A percentile compares a stretch with the other conserved stretches of the same genome.
Conservation (phyloP, 495 filamentous ascomycete genomes). For the Apodospora peruviana region DNA sequence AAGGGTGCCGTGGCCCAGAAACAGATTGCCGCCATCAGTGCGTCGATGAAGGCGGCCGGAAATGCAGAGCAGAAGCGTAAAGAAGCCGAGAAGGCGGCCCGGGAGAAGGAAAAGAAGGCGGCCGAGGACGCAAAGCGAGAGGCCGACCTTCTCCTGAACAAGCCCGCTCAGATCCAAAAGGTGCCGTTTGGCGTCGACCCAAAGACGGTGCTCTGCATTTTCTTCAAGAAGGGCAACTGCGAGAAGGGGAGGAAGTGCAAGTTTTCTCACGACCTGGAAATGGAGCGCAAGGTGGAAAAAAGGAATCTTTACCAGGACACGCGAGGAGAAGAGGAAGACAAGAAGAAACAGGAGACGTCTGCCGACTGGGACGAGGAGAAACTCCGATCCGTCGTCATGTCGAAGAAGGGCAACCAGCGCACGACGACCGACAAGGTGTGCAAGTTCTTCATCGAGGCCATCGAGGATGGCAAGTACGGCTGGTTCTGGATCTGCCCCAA, state of each 20-base stretch:
- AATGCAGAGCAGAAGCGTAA: conserved; percentile 80
- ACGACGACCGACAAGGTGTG: conserved; percentile 98
- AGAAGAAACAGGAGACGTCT: conserved; percentile 89
- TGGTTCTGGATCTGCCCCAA: conserved; percentile 99
- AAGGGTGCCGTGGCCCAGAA: conserved; percentile 87
- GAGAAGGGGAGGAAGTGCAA: conserved; percentile 98
- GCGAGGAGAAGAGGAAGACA: conserved; percentile 66
- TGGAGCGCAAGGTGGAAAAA: conserved; percentile 90
- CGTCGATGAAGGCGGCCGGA: conserved; percentile 64
- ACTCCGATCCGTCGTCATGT: conserved; percentile 79
- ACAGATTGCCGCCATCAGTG: conserved; percentile 74
- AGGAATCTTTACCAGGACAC: conserved; percentile 87
- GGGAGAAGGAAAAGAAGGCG: conserved; percentile 74
- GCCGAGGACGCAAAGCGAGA: conserved; percentile 76
- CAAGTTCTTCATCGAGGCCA: conserved; percentile 97
- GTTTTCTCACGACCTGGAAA: conserved; percentile 84
- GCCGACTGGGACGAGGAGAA: conserved; percentile 98
- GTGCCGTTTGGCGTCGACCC: conserved; percentile 97
- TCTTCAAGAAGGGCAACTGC: conserved; percentile 93
- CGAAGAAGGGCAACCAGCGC: conserved; percentile 94
- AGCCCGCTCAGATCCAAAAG: conserved; percentile 91
- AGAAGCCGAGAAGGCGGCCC: conserved; percentile 79
- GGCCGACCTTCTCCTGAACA: conserved; percentile 80
- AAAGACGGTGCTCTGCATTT: conserved; percentile 94
- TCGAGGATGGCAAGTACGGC: conserved; percentile 97